Evolutionary conservation across 2,329 filamentous ascomycete genomes (phyloP), one percentile per base, ranked within the genome.

Genomic region (Colletotrichum sidae): DNA sequence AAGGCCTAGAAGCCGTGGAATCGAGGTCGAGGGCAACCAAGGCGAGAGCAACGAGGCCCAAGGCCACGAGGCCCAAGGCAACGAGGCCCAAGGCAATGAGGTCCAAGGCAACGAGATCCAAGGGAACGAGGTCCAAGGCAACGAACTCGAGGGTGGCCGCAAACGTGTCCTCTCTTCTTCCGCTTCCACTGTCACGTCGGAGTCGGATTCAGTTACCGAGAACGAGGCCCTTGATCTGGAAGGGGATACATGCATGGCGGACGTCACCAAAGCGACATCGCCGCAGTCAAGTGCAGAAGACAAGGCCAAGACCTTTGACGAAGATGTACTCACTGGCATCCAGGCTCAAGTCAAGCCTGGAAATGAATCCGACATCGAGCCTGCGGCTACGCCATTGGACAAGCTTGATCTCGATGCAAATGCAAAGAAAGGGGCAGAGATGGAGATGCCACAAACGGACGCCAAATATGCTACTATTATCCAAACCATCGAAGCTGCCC

Each of bases 191-290:
- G 12, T 10, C 9, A 11, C 44, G 11, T 46, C 44, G 25, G 25
- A 25, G 4, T 25, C 25, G 4, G 25, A 25, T 25, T 25, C 25
- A 25, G 6, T 41, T 34, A 38, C n/a, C 3, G 55, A 57, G 46
- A 42, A 49, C n/a, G 17, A 65, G n/a, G 34, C 45, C 25, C 12
- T 50, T 45, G 49, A 57, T 38, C 49, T 66, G 35, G 58, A 66
- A 8, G 63, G 63, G 33, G 63, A 63, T n/a, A 63, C 63, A 6
- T 66, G 13, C 17, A 56, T 63, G 41, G 58, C 53, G 15, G 59
- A 63, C 53, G 63, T 57, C 33, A 66, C 63, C 8, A 63, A 53
- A 25, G 63, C 46, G 11, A 66, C 58, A 6, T 57, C 59, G 15
- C 59, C 63, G 7, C 46, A 56, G 46, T 51, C 54, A 7, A 53